Conservation (phyloP, 192 early-diverging fungal genomes). For the Coemansia sp. region DNA sequence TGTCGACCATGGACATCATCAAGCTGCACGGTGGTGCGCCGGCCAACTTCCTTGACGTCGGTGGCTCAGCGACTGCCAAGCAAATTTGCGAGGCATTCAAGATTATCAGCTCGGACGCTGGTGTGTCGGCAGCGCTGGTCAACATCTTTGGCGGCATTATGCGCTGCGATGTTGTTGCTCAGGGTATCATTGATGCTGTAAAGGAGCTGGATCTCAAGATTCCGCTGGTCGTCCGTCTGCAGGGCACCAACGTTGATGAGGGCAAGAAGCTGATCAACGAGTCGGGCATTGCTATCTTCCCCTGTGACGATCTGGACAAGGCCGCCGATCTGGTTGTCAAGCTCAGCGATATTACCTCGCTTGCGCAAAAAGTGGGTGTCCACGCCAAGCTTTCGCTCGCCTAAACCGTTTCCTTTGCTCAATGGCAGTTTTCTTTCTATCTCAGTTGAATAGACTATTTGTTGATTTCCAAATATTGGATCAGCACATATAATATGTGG, state of each 20-base stretch:
- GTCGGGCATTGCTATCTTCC: conserved; percentile 88
- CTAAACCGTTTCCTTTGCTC: conserved; percentile 13
- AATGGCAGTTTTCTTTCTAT: not conserved
- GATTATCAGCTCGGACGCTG: conserved; percentile 96
- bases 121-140: conserved; percentile 94
- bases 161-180: conserved; percentile 97
- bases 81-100: conserved; percentile 99
- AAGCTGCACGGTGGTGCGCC: conserved; percentile 98
- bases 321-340: conserved; percentile 70
- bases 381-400: conserved; percentile 52
- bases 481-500: too few relatives aligned
- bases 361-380: conserved; percentile 49
- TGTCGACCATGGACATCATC: conserved; percentile 99
- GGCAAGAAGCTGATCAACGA: conserved; percentile 92
- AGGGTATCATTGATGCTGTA: conserved; percentile 96
- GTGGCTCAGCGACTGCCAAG: conserved; percentile 91
- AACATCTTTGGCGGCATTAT: conserved; percentile 99
- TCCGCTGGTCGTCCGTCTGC: conserved; percentile 95
- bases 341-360: conserved; percentile 55
- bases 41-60: conserved; percentile 99
- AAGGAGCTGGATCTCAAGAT: conserved; percentile 87
- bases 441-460: too few relatives aligned
- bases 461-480: too few relatives aligned
- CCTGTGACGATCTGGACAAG: conserved; percentile 93
- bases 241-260: conserved; percentile 83